Evolutionary conservation across 1,284 basidiomycete genomes (phyloP), one percentile per base, ranked within the genome.

Genomic region (Sutorius eximius): DNA sequence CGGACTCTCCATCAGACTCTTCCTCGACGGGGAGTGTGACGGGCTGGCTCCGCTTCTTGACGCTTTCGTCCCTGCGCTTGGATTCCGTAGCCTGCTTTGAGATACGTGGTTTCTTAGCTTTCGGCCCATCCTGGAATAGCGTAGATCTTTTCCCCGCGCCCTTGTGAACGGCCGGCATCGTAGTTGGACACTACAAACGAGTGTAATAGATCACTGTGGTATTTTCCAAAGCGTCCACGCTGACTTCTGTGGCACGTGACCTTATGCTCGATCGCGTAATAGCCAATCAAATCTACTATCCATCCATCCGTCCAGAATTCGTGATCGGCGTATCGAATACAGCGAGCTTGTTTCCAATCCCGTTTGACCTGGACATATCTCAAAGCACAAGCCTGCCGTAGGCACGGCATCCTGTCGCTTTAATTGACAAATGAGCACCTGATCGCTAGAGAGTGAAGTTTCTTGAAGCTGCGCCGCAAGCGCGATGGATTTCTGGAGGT

Each of bases 391-490:
- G 4, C 8, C 16, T 36, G 5, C 7, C 8, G 16, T n/a, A 36
- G 16, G 16, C 36, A n/a, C 8, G 8, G 9, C 33, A n/a, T 10
- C n/a, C 9, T 36, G 36, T 36, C n/a, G 16, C 36, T n/a, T 36
- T 36, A 36, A 3, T 34, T 34, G 16, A 34, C 9, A 13, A 34
- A 0, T 16, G 13, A n/a, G 16, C 16, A 8, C 13, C n/a, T 10
- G 16, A 36, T 36, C 16, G 36, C 36, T n/a, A n/a, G 34, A 86
- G 83, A 86, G 83, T 85, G 84, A 85, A 85, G 48, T 36, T 36
- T 34, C 33, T 34, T 16, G 16, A 36, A 15, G 22, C 22, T 24
- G 22, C 22, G 22, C 22, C 22, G 22, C 5, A 83, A 83, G 81
- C 6, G 9, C 13, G 8, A n/a, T 11, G n/a, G 32, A 12, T 42